phyloP scores from a whole-genome alignment of 345 rosid genomes.

The Pugionium cornutum region DNA sequence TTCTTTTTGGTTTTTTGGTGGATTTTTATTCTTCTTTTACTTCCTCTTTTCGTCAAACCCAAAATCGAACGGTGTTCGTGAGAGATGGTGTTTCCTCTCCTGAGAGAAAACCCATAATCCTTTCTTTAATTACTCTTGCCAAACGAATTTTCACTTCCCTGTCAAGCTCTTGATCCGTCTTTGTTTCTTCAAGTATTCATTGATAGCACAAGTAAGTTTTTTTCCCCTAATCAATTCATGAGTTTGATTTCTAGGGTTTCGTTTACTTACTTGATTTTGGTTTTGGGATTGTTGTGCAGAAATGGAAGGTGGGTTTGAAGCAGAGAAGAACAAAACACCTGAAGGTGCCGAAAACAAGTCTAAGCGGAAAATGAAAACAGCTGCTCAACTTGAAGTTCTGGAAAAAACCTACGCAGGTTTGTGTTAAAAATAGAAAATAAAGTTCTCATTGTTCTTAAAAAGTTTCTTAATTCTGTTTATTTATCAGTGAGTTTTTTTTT shows the following conservation, averaged over 20 bases:
- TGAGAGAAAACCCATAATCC: neutral
- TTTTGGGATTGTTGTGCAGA: neutral
- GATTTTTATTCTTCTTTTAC: constrained; percentile 43
- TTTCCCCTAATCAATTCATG: constrained; percentile 24
- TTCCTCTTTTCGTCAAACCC: constrained; percentile 42
- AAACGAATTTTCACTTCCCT: neutral
- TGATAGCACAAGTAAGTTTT: constrained; percentile 13
- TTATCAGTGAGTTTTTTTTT: neutral
- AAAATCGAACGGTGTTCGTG: constrained; percentile 37
- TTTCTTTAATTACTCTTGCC: constrained; percentile 1
- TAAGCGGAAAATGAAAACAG: constrained; percentile 91
- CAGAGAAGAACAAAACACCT: constrained; percentile 60
- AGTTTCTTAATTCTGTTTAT: neutral
- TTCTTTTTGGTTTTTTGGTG: constrained; percentile 34
- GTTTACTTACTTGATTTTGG: constrained; percentile 14
- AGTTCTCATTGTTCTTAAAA: neutral
- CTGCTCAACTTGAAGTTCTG: constrained; percentile 82
- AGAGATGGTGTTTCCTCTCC: neutral
- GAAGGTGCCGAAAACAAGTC: constrained; percentile 64
- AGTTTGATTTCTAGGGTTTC: constrained; percentile 28
- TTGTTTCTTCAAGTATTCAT: constrained; percentile 2
- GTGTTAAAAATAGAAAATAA: neutral
- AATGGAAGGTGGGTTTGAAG: constrained; percentile 58
- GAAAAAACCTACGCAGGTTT: constrained; percentile 80
- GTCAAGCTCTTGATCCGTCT: constrained; percentile 3